Percentiles rank a stretch among this genome's conserved stretches.
phyloP scores from a whole-genome alignment of 2,329 filamentous ascomycete species.

The Cryphonectria radicalis region DNA sequence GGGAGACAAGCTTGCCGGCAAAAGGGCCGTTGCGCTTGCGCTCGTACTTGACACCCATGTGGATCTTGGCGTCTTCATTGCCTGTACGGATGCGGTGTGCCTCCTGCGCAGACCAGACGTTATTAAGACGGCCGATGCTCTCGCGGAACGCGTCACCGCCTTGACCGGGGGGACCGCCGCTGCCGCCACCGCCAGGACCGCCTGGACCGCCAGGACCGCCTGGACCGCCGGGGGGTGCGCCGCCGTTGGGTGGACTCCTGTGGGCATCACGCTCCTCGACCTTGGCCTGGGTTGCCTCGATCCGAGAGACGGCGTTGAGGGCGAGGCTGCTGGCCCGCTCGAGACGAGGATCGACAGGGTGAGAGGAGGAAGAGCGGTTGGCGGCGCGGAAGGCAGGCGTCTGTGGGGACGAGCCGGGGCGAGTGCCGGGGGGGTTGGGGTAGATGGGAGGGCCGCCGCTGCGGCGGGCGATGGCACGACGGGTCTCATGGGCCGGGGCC shows the following conservation, averaged over 20 bases:
- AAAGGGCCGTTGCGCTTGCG: slow-evolving; percentile 65
- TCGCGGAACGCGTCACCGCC: slow-evolving; percentile 45
- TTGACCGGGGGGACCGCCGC: neutral
- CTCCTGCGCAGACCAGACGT: slow-evolving; percentile 61
- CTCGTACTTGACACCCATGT: slow-evolving; percentile 65
- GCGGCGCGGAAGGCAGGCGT: slow-evolving; percentile 41
- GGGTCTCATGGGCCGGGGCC: slow-evolving; percentile 45
- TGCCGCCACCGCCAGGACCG: neutral
- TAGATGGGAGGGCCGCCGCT: slow-evolving; percentile 37
- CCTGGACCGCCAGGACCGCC: too few species aligned
- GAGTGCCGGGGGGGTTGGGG: slow-evolving; percentile 37
- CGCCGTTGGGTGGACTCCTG: slow-evolving; percentile 20
- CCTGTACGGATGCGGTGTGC: slow-evolving; percentile 48
- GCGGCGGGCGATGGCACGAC: slow-evolving; percentile 47
- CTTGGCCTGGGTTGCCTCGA: slow-evolving; percentile 55
- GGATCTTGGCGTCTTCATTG: slow-evolving; percentile 59
- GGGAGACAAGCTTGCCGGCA: slow-evolving; percentile 65
- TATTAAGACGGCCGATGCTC: slow-evolving; percentile 57
- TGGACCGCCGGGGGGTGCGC: too few species aligned
- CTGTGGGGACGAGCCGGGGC: slow-evolving; percentile 41
- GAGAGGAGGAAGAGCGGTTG: slow-evolving; percentile 37
- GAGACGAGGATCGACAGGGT: slow-evolving; percentile 38
- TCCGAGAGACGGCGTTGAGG: slow-evolving; percentile 55
- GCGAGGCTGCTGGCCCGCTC: slow-evolving; percentile 56
- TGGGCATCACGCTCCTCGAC: slow-evolving; percentile 52